Percentiles rank a stretch among this genome's conserved stretches.
These are phyloP conservation scores for Nematocida major DNA, from an alignment of 371 early-diverging fungal genomes.

Conservation along the genomic window DNA sequence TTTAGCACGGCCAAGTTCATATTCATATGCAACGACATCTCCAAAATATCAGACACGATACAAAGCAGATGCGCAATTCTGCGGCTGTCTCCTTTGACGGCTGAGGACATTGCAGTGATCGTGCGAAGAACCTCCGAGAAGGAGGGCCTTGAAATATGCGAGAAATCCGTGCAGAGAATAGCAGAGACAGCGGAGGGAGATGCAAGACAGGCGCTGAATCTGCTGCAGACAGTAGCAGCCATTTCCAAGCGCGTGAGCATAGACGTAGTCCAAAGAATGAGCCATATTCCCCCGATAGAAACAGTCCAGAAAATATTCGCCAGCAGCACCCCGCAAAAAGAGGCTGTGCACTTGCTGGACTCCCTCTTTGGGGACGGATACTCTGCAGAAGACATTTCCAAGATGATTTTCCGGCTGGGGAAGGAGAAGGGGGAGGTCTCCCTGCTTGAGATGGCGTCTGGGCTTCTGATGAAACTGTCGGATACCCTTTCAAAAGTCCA, in stretches of 20 bases:
- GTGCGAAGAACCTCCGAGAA: constrained; percentile 72
- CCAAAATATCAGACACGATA: constrained; percentile 95
- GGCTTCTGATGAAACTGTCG: constrained; percentile 28
- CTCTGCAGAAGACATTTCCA: constrained; percentile 43
- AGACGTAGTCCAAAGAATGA: constrained; percentile 17
- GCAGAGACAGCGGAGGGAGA: constrained; percentile 92
- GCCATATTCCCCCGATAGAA: constrained; percentile 35
- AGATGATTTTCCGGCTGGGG: constrained; percentile 38
- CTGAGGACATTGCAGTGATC: constrained; percentile 71
- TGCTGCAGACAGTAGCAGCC: constrained; percentile 69
- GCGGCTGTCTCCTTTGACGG: constrained; percentile 71
- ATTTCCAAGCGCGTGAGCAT: constrained; percentile 5
- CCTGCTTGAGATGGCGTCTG: constrained; percentile 24
- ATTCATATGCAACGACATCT: constrained; percentile 86
- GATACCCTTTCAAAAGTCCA: constrained; percentile 27
- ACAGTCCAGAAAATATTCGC: constrained; percentile 30
- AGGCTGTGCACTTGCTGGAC: constrained; percentile 5
- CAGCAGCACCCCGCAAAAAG: not conserved
- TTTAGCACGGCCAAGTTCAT: constrained; percentile 87
- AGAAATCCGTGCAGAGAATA: constrained; percentile 70
- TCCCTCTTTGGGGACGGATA: constrained; percentile 33
- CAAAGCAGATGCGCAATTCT: constrained; percentile 91
- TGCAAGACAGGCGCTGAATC: constrained; percentile 93
- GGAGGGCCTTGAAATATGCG: constrained; percentile 69
- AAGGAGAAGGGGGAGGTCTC: constrained; percentile 18